Evolutionary conservation across 257 asterid genomes (phyloP), one percentile per base, ranked within the genome.

Genomic region (Mentha longifolia): DNA sequence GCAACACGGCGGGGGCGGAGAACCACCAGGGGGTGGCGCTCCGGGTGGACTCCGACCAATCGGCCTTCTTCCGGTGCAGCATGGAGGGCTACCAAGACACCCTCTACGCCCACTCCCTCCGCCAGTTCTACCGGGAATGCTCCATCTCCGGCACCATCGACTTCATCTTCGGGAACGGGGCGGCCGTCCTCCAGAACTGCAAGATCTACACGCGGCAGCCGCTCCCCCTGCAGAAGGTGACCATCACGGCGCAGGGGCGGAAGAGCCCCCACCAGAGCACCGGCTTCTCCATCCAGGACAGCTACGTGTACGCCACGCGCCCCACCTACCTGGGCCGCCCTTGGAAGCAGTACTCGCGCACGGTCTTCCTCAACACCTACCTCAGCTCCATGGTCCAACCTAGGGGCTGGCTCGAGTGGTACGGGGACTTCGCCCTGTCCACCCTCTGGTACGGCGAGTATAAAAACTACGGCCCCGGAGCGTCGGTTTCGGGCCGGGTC

Each of bases 361-460:
- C 37, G 37, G 37, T 33, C 6, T 33, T 33, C n/a, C 39, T 94
- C 52, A 91, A 91, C 22, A 86, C 96, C 2, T 94, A 86, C 68
- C 80, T 94, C 97, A 91, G 96, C 64, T 77, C 87, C 9, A 78
- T 77, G 87, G 99, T 94, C 65, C 97, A 91, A n/a, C n/a, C 37
- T 2, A 25, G 28, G 28, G 28, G 28, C 28, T 25, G 28, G 28
- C 28, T 25, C 28, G 28, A 25, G 28, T 25, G 28, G 28, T 25
- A 25, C 28, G 28, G 28, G 2, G 28, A 25, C 28, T 25, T 25
- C 28, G 28, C 28, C 28, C 28, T 25, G 28, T 74, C 66, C 39
- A 91, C 92, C 0, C 82, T 94, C 30, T 94, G 98, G 98, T 94
- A 85, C 30, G 99, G 98, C 2, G 99, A 94, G 85, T 91, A 89